Percentiles rank a stretch among this genome's conserved stretches.
phyloP scores from a whole-genome alignment of 2,329 filamentous ascomycete genomes.

The Penicillium sp. region DNA sequence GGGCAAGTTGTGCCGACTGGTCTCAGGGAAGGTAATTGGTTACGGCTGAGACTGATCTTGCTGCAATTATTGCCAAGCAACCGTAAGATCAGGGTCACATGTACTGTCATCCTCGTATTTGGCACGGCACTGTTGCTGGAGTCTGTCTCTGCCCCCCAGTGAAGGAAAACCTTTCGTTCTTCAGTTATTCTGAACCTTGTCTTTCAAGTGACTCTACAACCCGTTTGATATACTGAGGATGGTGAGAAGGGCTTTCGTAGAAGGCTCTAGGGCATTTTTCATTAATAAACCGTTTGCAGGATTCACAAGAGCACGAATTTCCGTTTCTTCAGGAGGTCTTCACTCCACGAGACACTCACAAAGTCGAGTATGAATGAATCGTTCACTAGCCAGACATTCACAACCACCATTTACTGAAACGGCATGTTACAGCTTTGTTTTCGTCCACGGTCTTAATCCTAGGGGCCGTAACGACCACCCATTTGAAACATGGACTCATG shows the following conservation, averaged over 20 bases:
- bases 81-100: conserved; percentile 16
- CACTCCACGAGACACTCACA: conserved; percentile 27
- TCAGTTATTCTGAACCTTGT: neutral
- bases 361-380: conserved; percentile 30
- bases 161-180: neutral
- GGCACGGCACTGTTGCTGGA: neutral
- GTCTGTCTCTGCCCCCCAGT: neutral
- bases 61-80: conserved; percentile 6
- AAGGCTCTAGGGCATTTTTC: neutral
- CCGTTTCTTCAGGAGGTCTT: conserved; percentile 37
- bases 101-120: conserved; percentile 15
- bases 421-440: conserved; percentile 28
- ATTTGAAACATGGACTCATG: conserved; percentile 38
- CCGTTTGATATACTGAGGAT: neutral
- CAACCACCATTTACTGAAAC: neutral
- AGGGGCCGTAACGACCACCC: conserved; percentile 36
- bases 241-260: neutral
- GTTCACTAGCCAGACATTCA: neutral
- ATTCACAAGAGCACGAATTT: conserved; percentile 29
- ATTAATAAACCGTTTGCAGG: conserved; percentile 5
- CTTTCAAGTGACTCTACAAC: neutral
- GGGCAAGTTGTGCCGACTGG: conserved; percentile 19
- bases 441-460: conserved; percentile 38
- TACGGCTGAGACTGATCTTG: neutral
- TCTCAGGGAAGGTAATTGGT: conserved; percentile 9